phyloP scores from a whole-genome alignment of 2,329 filamentous ascomycete species.

The Ophiostoma perfectum region DNA sequence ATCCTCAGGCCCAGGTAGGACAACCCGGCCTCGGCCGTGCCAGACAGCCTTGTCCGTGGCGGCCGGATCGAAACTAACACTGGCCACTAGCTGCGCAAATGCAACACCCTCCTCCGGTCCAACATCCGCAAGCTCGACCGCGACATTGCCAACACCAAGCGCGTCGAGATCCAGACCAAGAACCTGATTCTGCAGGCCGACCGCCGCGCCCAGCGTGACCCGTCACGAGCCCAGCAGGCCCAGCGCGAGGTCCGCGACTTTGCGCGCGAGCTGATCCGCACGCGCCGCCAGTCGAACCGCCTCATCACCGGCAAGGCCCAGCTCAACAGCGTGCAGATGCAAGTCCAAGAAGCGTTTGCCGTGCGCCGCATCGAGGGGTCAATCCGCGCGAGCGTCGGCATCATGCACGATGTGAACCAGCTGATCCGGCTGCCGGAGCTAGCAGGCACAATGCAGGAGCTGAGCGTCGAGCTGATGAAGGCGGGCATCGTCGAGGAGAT shows the following conservation, averaged over 20 bases:
- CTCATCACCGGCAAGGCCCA: slow-evolving; percentile 86
- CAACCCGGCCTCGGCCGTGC: background rate
- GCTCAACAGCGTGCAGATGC: slow-evolving; percentile 89
- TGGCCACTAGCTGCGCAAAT: slow-evolving; percentile 74
- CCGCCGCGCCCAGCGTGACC: slow-evolving; percentile 73
- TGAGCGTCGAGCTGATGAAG: slow-evolving; percentile 82
- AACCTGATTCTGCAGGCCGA: slow-evolving; percentile 78
- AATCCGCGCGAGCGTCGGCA: slow-evolving; percentile 76
- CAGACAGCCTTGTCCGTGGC: background rate
- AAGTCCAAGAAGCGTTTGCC: slow-evolving; percentile 93
- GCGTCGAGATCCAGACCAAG: slow-evolving; percentile 77
- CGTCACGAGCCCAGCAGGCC: slow-evolving; percentile 71
- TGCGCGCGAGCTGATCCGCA: slow-evolving; percentile 77
- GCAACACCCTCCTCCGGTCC: slow-evolving; percentile 79
- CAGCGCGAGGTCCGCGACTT: slow-evolving; percentile 79
- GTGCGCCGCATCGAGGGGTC: slow-evolving; percentile 93
- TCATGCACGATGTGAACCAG: slow-evolving; percentile 95
- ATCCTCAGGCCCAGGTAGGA: slow-evolving; percentile 83
- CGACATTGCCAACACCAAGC: slow-evolving; percentile 74
- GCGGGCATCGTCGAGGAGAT: slow-evolving; percentile 98
- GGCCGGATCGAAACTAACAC: background rate
- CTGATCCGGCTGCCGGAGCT: slow-evolving; percentile 81
- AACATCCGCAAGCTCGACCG: slow-evolving; percentile 94
- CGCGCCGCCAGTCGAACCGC: slow-evolving; percentile 68
- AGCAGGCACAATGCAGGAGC: slow-evolving; percentile 80